Evolutionary conservation across 2,329 filamentous ascomycete genomes (phyloP).

Genomic region (Penicillium fuscoglaucum): DNA sequence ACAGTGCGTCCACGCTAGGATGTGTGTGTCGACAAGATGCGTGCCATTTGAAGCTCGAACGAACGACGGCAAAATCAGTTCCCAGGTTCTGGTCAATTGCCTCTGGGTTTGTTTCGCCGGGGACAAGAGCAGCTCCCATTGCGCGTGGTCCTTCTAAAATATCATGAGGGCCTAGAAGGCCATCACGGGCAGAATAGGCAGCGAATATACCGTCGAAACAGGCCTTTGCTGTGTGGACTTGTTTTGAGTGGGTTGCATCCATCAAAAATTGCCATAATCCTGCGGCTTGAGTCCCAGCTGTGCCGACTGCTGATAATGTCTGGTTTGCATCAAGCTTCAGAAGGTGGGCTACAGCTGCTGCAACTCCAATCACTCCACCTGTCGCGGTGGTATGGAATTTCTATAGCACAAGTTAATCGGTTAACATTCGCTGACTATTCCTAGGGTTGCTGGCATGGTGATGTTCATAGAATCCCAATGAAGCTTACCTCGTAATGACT

Average conservation of each 20-base stretch:
- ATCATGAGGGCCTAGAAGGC: slow-evolving; percentile 30
- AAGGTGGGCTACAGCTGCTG: slow-evolving; percentile 29
- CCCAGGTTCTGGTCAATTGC: slow-evolving; percentile 9
- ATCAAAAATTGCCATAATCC: slow-evolving; percentile 36
- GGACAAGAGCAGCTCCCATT: slow-evolving; percentile 30
- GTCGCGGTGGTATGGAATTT: slow-evolving; percentile 33
- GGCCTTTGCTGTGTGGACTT: slow-evolving; percentile 35
- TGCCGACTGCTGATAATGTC: slow-evolving; percentile 32
- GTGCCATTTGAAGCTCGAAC: slow-evolving; percentile 39
- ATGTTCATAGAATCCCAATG: too few relatives aligned
- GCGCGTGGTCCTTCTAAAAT: slow-evolving; percentile 31
- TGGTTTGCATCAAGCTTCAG: slow-evolving; percentile 24
- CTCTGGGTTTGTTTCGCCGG: neutral
- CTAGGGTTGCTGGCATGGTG: too few relatives aligned
- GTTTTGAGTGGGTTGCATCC: slow-evolving; percentile 31
- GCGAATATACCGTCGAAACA: slow-evolving; percentile 37
- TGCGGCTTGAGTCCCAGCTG: slow-evolving; percentile 36
- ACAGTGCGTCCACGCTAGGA: too few relatives aligned
- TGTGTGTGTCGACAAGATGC: too few relatives aligned
- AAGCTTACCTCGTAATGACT: slow-evolving; percentile 32
- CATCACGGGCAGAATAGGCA: slow-evolving; percentile 30
- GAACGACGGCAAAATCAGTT: slow-evolving; percentile 26
- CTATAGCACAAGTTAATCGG: slow-evolving; percentile 8
- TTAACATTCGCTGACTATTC: neutral
- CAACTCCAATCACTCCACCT: slow-evolving; percentile 31